Conservation (phyloP, 768 basidiomycete species). For the Hygrocybe punicea region DNA sequence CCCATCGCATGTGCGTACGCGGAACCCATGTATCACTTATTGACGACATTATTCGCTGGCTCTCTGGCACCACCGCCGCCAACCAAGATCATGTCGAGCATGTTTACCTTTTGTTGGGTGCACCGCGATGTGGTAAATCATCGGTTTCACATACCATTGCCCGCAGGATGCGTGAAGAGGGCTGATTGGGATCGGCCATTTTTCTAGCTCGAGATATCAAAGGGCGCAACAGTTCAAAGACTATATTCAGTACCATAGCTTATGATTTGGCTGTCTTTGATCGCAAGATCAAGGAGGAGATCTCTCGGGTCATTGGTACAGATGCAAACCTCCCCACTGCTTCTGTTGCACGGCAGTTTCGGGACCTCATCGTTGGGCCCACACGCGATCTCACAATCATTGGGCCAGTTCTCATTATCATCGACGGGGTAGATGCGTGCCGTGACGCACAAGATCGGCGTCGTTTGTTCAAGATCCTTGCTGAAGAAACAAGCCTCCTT, state of each 20-base stretch:
- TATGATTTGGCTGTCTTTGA: constrained; percentile 32
- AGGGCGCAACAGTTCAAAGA: constrained; percentile 19
- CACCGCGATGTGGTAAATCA: neutral
- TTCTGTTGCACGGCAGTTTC: constrained; percentile 20
- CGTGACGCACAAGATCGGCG: constrained; percentile 10
- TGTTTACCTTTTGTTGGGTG: neutral
- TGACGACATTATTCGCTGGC: neutral
- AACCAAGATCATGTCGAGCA: too few relatives aligned
- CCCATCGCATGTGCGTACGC: neutral
- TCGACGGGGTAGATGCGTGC: constrained; percentile 36
- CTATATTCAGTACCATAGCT: constrained; percentile 33
- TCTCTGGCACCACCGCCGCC: neutral
- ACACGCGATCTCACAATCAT: constrained; percentile 18
- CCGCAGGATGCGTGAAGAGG: constrained; percentile 20
- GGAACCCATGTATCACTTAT: neutral
- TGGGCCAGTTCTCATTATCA: constrained; percentile 33
- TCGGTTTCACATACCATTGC: constrained; percentile 18
- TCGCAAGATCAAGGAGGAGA: constrained; percentile 7
- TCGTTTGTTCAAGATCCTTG: neutral
- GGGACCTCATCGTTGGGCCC: constrained; percentile 27
- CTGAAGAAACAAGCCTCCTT: constrained; percentile 1
- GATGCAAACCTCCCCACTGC: constrained; percentile 1
- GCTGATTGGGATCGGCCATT: constrained; percentile 31
- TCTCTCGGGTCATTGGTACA: constrained; percentile 2
- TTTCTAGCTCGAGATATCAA: constrained; percentile 23